Evolutionary conservation across 495 filamentous ascomycete species (phyloP), one percentile per base, ranked within the genome.

Genomic region (Recurvomyces mirabilis): DNA sequence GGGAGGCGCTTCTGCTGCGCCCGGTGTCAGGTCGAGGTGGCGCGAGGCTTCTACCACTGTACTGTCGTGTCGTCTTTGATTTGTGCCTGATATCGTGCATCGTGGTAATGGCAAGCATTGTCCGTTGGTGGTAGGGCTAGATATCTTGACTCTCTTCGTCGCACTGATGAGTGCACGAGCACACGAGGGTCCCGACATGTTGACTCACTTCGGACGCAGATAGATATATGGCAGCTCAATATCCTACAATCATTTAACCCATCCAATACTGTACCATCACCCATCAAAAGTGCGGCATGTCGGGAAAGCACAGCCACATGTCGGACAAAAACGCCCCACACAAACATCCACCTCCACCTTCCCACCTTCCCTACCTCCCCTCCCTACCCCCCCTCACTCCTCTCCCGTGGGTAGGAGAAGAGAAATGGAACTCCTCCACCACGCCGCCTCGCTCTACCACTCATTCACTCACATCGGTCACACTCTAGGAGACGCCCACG

Each of bases 111-210:
- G n/a, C n/a, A n/a, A n/a, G n/a, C n/a, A n/a, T n/a, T n/a, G n/a
- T n/a, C n/a, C n/a, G n/a, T n/a, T n/a, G n/a, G n/a, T n/a, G n/a
- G n/a, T n/a, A n/a, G n/a, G n/a, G n/a, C n/a, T 24, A 45, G 38
- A 12, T 47, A 52, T 49, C 29, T 40, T 52, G 4, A 56, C 33
- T 29, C 53, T 15, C 32, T 56, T 56, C 22, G 53, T 41, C 19
- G 32, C n/a, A 18, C 30, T 37, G 11, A 45, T 22, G n/a, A 52
- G 49, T 10, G 53, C 52, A 10, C 49, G 38, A 9, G 45, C 14
- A 37, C 52, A 56, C 4, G 48, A 23, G 6, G 53, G 53, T 15
- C 49, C 41, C 24, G 53, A 38, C 53, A 56, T 56, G 15, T 15
- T 42, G 13, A n/a, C n/a, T n/a, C n/a, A n/a, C n/a, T n/a, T n/a